Percentiles rank a stretch among this genome's conserved stretches.
phyloP scores from a whole-genome alignment of 441 rosid genomes.

The Flueggea neowawraea region DNA sequence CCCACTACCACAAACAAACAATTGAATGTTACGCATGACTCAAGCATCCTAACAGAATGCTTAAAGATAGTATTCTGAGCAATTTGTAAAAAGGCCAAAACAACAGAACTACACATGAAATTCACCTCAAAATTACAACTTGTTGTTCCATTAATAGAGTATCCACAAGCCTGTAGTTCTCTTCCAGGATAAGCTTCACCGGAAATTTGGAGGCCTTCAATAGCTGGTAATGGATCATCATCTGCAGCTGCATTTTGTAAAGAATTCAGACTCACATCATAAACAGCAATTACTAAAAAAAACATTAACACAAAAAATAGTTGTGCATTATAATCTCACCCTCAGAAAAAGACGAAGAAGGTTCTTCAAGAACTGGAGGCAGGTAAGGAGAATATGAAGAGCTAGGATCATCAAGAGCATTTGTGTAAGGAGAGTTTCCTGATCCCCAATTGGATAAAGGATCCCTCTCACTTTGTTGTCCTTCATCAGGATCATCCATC shows the following conservation, averaged over 20 bases:
- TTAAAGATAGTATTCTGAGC: slow-evolving; percentile 7
- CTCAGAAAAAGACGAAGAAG: slow-evolving; percentile 85
- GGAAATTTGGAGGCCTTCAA: slow-evolving; percentile 86
- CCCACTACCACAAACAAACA: slow-evolving; percentile 71
- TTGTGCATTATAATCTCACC: slow-evolving; percentile 37
- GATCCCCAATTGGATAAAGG: slow-evolving; percentile 49
- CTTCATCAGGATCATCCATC: slow-evolving; percentile 67
- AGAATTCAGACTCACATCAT: slow-evolving; percentile 12
- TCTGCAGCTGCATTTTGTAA: slow-evolving; percentile 65
- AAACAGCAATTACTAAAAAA: slow-evolving; percentile 7
- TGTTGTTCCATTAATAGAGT: slow-evolving; percentile 94
- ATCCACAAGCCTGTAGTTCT: slow-evolving; percentile 93
- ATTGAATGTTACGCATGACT: slow-evolving; percentile 14
- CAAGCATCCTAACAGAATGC: slow-evolving; percentile 1
- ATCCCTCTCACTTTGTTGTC: slow-evolving; percentile 52
- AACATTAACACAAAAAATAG: neutral
- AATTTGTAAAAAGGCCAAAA: neutral
- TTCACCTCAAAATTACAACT: slow-evolving; percentile 99
- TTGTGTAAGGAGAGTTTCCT: slow-evolving; percentile 46
- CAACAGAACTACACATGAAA: slow-evolving; percentile 14
- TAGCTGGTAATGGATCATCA: slow-evolving; percentile 92
- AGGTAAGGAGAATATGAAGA: slow-evolving; percentile 70
- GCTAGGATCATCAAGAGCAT: slow-evolving; percentile 57
- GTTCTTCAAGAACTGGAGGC: slow-evolving; percentile 92
- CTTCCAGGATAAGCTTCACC: slow-evolving; percentile 98